These are phyloP conservation scores for Rasamsonia emersonii DNA, from an alignment of 2,329 filamentous ascomycete genomes.

Conservation along the genomic window DNA sequence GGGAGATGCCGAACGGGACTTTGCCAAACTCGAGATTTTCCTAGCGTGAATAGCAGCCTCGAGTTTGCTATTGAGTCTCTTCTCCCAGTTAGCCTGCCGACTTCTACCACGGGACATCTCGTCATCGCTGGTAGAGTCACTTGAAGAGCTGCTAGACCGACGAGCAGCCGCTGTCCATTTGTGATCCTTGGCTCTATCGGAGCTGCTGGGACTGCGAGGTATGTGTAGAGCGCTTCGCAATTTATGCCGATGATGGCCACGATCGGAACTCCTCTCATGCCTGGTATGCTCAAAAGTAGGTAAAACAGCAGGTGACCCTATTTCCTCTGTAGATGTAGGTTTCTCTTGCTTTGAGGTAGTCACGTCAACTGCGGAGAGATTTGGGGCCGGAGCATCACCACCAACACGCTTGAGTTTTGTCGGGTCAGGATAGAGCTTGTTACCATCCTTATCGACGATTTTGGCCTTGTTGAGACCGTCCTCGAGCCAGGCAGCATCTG, in stretches of 20 bases:
- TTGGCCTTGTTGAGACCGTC: constrained; percentile 69
- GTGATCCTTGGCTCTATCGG: constrained; percentile 41
- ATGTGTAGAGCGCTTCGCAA: constrained; percentile 50
- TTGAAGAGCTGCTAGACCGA: constrained; percentile 46
- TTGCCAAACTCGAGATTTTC: constrained; percentile 3
- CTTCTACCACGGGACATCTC: constrained; percentile 9
- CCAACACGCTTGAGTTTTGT: constrained; percentile 19
- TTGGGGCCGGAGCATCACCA: constrained; percentile 8
- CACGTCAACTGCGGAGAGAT: neutral
- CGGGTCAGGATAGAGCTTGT: constrained; percentile 50
- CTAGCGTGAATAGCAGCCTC: constrained; percentile 7
- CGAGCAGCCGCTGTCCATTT: constrained; percentile 47
- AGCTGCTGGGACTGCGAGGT: constrained; percentile 46
- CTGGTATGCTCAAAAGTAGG: constrained; percentile 31
- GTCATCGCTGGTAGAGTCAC: constrained; percentile 45
- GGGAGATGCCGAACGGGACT: constrained; percentile 5
- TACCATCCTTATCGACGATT: constrained; percentile 71
- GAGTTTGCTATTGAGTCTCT: constrained; percentile 4
- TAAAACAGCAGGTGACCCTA: constrained; percentile 19
- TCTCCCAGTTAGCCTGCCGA: constrained; percentile 8
- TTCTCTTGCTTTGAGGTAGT: constrained; percentile 4
- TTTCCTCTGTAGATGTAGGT: constrained; percentile 13
- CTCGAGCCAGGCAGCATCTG: constrained; percentile 86
- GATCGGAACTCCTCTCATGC: constrained; percentile 38
- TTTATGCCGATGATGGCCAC: constrained; percentile 53